Evolutionary conservation across 2,329 filamentous ascomycete species (phyloP).

Genomic region (Xylaria sp.): DNA sequence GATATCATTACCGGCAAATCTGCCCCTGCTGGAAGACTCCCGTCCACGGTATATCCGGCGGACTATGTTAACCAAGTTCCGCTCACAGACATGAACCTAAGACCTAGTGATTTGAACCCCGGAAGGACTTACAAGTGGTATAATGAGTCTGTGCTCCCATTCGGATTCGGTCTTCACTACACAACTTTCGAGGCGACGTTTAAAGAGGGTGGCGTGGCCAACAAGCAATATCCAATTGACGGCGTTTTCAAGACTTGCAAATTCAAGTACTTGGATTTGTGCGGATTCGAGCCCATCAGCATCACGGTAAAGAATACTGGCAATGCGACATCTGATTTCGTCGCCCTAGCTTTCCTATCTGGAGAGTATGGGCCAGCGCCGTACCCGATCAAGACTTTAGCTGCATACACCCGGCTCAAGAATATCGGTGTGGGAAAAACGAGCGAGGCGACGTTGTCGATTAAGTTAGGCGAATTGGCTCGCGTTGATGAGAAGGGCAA

Average conservation of each 20-base stretch:
- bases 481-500: conserved; percentile 52
- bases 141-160: conserved; percentile 49
- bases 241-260: conserved; percentile 42
- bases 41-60: conserved; percentile 54
- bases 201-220: conserved; percentile 1
- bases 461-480: conserved; percentile 52
- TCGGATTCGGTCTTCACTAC: conserved; percentile 56
- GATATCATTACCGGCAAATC: conserved; percentile 54
- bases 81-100: conserved; percentile 56
- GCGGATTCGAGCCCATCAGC: conserved; percentile 27
- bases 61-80: conserved; percentile 51
- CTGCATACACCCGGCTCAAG: conserved; percentile 49
- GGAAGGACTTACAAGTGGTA: conserved; percentile 59
- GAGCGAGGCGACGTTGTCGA: conserved; percentile 40
- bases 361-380: conserved; percentile 49
- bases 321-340: conserved; percentile 50
- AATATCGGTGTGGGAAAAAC: conserved; percentile 33
- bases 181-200: conserved; percentile 48
- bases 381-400: conserved; percentile 52
- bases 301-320: conserved; percentile 51
- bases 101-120: conserved; percentile 49
- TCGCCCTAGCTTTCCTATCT: conserved; percentile 50
- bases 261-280: conserved; percentile 28
- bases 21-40: conserved; percentile 53
- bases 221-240: conserved; percentile 41